Evolutionary conservation across 148 eudicot species (phyloP), one percentile per base, ranked within the genome.

Genomic region (Dianthus caryophyllus): DNA sequence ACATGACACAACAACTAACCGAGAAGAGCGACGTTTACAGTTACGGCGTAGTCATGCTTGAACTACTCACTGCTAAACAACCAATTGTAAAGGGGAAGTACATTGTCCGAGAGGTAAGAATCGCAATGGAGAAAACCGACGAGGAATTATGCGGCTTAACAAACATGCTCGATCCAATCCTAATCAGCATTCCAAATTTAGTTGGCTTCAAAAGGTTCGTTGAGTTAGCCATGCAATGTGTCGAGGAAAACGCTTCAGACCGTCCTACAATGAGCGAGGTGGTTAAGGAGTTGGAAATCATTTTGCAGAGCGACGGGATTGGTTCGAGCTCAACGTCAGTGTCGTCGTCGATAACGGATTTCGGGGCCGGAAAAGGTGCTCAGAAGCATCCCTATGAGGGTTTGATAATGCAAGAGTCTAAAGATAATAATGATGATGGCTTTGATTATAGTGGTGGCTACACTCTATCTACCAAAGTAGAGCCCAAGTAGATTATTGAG

Each of bases 11-110:
- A 73, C 97, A 94, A 68, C 43, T 94, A 41, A 94, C 98, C 6
- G 97, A 94, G 43, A 94, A 88, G 72, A 94, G 98, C 27, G 98
- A 94, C 22, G 98, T 94, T 0, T 94, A 88, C 67, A 90, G 98
- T 78, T 94, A 83, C 27, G 98, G 98, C 20, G 92, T 94, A 29
- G 85, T 94, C 21, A 81, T 94, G 96, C 88, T 94, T 11, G 98
- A 94, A 66, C 84, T 94, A 9, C 29, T 94, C 43, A 84, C 85
- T 10, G 83, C 92, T 1, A 90, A 70, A 76, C 90, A 86, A 55
- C 98, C 98, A 31, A 87, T 94, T 4, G 88, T 80, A 73, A 90
- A 87, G 72, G 97, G 98, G n/a, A 94, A 90, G 79, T 88, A 88
- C 80, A 71, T 94, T 0, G 97, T 90, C 12, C 79, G 92, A 0